Base-by-base conservation (phyloP, 176 grass and related monocot genomes). In the Zizania latifolia region DNA sequence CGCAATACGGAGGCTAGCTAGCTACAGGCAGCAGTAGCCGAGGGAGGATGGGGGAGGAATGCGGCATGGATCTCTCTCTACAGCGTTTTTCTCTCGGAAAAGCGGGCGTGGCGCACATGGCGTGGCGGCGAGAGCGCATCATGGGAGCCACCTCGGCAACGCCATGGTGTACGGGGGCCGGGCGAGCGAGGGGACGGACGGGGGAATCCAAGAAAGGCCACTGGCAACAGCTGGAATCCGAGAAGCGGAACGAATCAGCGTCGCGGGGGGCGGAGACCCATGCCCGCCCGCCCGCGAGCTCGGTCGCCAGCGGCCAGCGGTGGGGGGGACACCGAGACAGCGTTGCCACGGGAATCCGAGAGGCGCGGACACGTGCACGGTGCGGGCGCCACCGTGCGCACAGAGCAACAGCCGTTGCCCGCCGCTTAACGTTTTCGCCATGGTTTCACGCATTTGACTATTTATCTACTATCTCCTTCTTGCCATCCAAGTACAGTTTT, bases 191-290 rank as follows among this genome's bases (percentile, higher is more conserved):
- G 2, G 51, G 51, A 23, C 3, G 12, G 51, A 13, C 10, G 29
- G 14, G 27, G 43, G 66, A 46, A 69, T 46, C 37, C 62, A 69
- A 69, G 72, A 56, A 83, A 83, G 70, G 80, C 53, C 72, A 64
- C 40, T 3, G 55, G 74, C 22, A 29, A 67, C 81, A 75, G 81
- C 81, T 83, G 72, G 54, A 83, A 83, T 83, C 81, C 72, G 72
- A 76, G 54, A 83, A 51, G 71, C 51, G 50, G 41, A 24, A 34
- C 62, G 22, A 21, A 21, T 24, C 45, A 59, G 29, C 35, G 48
- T 10, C 21, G 37, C 1, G 75, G 55, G 27, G 33, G n/a, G 8
- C 13, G 66, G 39, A 15, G 43, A 65, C 45, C 79, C 80, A 71
- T 0, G 38, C 60, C 46, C 69, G 44, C 44, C 0, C 48, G 48